phyloP scores from a whole-genome alignment of 208 protist genomes.

The Wallacemonas sp. region DNA sequence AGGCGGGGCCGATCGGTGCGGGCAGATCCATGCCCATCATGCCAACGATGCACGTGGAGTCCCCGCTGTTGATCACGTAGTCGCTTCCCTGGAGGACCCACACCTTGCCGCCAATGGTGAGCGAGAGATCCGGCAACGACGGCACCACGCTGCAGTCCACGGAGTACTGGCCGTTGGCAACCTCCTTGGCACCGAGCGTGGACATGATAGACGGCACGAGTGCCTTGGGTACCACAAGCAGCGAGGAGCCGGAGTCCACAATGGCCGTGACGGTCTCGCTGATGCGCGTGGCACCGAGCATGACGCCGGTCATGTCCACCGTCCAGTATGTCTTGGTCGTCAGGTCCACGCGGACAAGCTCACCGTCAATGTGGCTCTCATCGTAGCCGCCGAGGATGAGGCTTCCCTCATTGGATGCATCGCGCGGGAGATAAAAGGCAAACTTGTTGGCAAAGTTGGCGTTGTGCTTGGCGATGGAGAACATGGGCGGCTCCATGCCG shows the following conservation, averaged over 20 bases:
- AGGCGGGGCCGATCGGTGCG: constrained; percentile 35
- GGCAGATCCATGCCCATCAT: constrained; percentile 51
- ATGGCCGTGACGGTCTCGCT: constrained; percentile 46
- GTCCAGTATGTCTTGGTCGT: constrained; percentile 93
- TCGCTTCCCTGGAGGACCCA: constrained; percentile 75
- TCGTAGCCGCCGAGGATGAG: constrained; percentile 90
- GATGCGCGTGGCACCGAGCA: constrained; percentile 51
- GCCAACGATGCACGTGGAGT: constrained; percentile 51
- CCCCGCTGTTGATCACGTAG: constrained; percentile 85
- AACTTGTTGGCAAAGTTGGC: constrained; percentile 53
- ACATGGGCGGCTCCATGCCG: constrained; percentile 74
- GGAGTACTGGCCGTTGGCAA: constrained; percentile 47
- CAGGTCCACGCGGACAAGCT: constrained; percentile 83
- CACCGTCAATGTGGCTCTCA: constrained; percentile 60
- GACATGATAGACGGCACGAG: constrained; percentile 47
- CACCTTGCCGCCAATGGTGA: constrained; percentile 60
- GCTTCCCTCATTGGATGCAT: constrained; percentile 48
- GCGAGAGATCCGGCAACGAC: constrained; percentile 66
- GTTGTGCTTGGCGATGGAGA: constrained; percentile 43
- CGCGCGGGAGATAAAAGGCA: constrained; percentile 77
- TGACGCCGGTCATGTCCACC: constrained; percentile 54
- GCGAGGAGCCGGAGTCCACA: constrained; percentile 95
- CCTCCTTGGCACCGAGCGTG: constrained; percentile 45
- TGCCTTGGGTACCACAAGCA: constrained; percentile 87
- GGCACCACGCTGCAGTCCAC: constrained; percentile 45